Evolutionary conservation across 192 early-diverging fungal genomes (phyloP), one percentile per base, ranked within the genome.

Genomic region (Podila clonocystis): DNA sequence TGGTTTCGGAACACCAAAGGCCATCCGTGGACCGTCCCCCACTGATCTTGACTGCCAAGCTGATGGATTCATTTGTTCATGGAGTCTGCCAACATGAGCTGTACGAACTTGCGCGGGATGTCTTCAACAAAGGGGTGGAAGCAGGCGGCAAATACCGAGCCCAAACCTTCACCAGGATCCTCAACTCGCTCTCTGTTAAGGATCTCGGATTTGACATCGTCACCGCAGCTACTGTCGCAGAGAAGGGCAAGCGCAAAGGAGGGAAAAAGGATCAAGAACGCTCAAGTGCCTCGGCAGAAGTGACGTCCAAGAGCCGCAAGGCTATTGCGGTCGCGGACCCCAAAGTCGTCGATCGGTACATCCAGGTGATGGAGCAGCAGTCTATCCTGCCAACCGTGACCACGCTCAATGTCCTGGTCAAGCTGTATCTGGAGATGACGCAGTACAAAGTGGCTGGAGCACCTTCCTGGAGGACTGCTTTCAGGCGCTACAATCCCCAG

Each of bases 131-230:
- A 26, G 70, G 66, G 5, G 36, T 80, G 70, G 70, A 63, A 20
- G 67, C 26, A 19, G 71, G 71, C 4, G 50, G 63, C 28, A 33
- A 41, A 12, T 80, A 80, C n/a, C 50, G 71, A 12, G 33, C 36
- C 7, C 62, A 49, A 3, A 80, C 77, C 2, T 80, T 64, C 49
- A 73, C 66, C 3, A 50, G 30, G 49, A 65, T 80, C n/a, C 58
- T 80, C 59, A 80, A 80, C 48, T 64, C 66, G 11, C 68, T 50
- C 22, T 80, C 77, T 11, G 67, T 73, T 62, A 80, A 73, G 50
- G 77, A 65, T 15, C 73, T 80, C 65, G 77, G 77, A 61, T 80
- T 80, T 58, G 77, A 80, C 45, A 60, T 80, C 15, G 70, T 80
- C 15, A 33, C 20, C 59, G 48, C 55, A 12, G 77, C 70, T 4